Evolutionary conservation across 176 grass and related monocot genomes (phyloP).

Genomic region (Chloris gayana): DNA sequence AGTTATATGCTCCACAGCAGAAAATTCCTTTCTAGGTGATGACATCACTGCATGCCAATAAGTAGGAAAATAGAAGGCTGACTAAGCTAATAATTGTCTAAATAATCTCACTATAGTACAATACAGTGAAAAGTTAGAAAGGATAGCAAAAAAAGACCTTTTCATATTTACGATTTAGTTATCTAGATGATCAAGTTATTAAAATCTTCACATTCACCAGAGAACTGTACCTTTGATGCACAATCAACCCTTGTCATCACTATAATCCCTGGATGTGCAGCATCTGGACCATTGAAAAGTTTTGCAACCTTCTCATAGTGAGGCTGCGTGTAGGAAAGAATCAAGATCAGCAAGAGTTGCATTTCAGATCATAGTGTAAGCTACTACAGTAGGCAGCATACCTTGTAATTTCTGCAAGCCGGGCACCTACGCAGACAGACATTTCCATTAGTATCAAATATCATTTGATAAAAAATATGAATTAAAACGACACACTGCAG

Average conservation of each 20-base stretch:
- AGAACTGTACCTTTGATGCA: constrained; percentile 84
- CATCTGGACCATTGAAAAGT: constrained; percentile 89
- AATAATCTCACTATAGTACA: neutral
- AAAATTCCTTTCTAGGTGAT: constrained; percentile 7
- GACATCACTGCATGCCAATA: neutral
- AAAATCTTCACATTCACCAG: neutral
- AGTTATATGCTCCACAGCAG: neutral
- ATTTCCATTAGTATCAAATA: constrained; percentile 37
- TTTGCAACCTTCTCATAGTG: constrained; percentile 97
- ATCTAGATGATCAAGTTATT: neutral
- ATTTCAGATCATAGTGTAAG: constrained; percentile 29
- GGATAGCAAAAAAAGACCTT: neutral
- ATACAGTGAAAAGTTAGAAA: neutral
- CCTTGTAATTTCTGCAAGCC: constrained; percentile 99
- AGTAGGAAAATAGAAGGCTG: neutral
- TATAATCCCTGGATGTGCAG: constrained; percentile 80
- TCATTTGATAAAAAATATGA: constrained; percentile 26
- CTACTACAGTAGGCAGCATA: constrained; percentile 32
- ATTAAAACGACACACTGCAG: neutral
- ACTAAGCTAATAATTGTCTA: neutral
- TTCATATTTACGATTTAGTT: constrained; percentile 1
- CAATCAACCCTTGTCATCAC: constrained; percentile 95
- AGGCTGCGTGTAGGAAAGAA: constrained; percentile 49
- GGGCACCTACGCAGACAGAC: constrained; percentile 69
- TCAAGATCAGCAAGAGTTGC: constrained; percentile 10